These are phyloP conservation scores for Pseudoturritis turrita DNA, from an alignment of 345 rosid genomes.

Conservation along the genomic window DNA sequence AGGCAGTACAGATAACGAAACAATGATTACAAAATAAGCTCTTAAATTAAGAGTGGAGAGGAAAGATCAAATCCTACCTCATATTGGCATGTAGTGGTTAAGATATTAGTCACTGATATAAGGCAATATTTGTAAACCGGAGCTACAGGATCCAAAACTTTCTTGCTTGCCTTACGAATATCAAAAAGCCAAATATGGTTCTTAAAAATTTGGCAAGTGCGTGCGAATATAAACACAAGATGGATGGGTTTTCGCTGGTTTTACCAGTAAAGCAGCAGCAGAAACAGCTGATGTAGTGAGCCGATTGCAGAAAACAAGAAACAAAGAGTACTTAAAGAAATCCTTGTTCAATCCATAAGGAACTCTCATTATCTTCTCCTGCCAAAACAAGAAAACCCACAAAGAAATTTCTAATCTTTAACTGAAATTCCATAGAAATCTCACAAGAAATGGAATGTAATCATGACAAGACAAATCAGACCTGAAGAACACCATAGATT, in stretches of 20 bases:
- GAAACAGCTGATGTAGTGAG: constrained; percentile 77
- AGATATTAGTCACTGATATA: constrained; percentile 68
- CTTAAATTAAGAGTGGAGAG: neutral
- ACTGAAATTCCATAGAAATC: neutral
- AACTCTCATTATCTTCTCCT: constrained; percentile 93
- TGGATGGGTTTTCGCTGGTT: neutral
- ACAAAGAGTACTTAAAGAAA: constrained; percentile 64
- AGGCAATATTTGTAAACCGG: constrained; percentile 82
- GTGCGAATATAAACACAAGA: neutral
- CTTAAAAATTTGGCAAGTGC: neutral
- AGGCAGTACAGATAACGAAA: constrained; percentile 14
- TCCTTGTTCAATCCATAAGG: constrained; percentile 78
- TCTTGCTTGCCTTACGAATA: constrained; percentile 66
- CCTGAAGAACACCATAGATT: constrained; percentile 90
- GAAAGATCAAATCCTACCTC: constrained; percentile 47
- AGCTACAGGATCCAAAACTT: constrained; percentile 85
- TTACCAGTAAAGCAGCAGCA: constrained; percentile 63
- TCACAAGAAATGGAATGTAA: neutral
- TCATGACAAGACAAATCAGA: neutral
- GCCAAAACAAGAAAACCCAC: constrained; percentile 4
- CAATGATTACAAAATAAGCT: neutral
- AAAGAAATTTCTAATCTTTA: neutral
- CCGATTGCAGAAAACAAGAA: constrained; percentile 90
- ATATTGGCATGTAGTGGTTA: constrained; percentile 94
- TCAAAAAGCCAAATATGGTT: neutral